Conservation (phyloP, 352 stramenopile species). For the Elongisporangium prolatum region DNA sequence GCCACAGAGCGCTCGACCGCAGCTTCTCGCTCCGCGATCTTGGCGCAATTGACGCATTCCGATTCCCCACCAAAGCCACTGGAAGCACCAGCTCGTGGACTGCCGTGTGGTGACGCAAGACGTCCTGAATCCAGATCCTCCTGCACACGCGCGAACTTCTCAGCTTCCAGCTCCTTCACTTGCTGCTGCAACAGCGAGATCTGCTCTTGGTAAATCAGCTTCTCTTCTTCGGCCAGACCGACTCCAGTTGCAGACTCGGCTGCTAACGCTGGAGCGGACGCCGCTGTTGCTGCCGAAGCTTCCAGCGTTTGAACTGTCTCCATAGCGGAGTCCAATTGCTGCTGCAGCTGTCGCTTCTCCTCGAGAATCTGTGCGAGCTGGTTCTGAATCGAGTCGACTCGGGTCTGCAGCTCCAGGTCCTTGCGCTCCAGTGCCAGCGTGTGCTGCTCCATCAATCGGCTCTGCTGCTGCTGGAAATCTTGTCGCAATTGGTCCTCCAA, state of each 20-base stretch:
- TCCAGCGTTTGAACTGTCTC: conserved; percentile 30
- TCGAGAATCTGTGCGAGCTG: conserved; percentile 20
- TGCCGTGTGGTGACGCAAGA: no score
- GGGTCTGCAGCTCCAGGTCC: conserved; percentile 37
- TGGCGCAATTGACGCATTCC: conserved; percentile 19
- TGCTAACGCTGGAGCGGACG: no score
- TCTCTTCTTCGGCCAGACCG: conserved; percentile 43
- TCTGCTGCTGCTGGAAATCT: conserved; percentile 25
- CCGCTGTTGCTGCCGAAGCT: no score
- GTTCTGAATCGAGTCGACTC: conserved; percentile 26
- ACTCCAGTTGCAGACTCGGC: conserved; percentile 9
- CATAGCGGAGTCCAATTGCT: conserved; percentile 22
- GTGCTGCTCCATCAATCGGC: conserved; percentile 19
- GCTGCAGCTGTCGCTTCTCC: conserved; percentile 20
- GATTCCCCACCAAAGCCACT: conserved; percentile 9
- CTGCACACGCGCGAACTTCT: conserved; percentile 47
- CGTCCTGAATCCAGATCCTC: conserved; percentile 24
- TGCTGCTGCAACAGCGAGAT: conserved; percentile 49
- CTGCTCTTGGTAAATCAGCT: conserved; percentile 45
- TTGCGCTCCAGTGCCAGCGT: no score
- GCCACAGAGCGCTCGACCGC: conserved; percentile 40
- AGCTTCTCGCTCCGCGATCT: conserved; percentile 32
- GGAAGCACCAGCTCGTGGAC: no score
- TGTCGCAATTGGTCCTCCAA: conserved; percentile 34
- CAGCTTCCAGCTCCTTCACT: conserved; percentile 45